phyloP scores from a whole-genome alignment of 768 basidiomycete genomes.

The Xerocomellus intermedius region DNA sequence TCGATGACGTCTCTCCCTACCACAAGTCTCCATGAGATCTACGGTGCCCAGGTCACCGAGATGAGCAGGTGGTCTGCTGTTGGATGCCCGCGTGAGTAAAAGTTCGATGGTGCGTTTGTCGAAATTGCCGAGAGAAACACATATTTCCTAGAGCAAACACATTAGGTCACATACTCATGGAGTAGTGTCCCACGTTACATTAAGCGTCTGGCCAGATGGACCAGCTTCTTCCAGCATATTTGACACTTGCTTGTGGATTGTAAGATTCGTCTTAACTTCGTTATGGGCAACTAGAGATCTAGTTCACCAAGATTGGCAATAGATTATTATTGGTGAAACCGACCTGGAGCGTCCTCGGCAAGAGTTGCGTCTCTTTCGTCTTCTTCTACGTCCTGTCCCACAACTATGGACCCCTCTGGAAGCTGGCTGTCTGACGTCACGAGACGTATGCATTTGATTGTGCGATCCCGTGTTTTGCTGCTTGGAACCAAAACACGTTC shows the following conservation, averaged over 20 bases:
- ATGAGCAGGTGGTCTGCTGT: conserved; percentile 62
- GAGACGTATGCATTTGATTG: conserved; percentile 67
- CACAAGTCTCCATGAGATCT: conserved; percentile 75
- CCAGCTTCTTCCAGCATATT: conserved; percentile 69
- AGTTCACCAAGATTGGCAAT: not conserved
- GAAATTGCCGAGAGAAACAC: conserved; percentile 60
- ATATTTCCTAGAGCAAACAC: conserved; percentile 52
- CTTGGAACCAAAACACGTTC: conserved; percentile 74
- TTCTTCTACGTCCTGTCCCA: conserved; percentile 38
- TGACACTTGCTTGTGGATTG: conserved; percentile 80
- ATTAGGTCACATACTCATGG: conserved; percentile 5
- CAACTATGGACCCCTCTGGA: conserved; percentile 37
- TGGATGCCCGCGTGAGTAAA: conserved; percentile 68
- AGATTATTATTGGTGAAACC: conserved; percentile 6
- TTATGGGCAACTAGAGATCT: conserved; percentile 32
- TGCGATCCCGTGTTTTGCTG: conserved; percentile 44
- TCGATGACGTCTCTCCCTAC: conserved; percentile 83
- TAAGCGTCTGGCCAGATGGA: conserved; percentile 66
- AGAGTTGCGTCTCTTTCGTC: conserved; percentile 36
- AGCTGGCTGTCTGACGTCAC: conserved; percentile 41
- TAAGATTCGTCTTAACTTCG: conserved; percentile 55
- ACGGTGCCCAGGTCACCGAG: conserved; percentile 69
- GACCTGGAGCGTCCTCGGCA: conserved; percentile 35
- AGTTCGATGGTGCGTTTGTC: conserved; percentile 83
- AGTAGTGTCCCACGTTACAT: conserved; percentile 40